phyloP scores from a whole-genome alignment of 768 basidiomycete genomes.

The Amyloporia xantha region DNA sequence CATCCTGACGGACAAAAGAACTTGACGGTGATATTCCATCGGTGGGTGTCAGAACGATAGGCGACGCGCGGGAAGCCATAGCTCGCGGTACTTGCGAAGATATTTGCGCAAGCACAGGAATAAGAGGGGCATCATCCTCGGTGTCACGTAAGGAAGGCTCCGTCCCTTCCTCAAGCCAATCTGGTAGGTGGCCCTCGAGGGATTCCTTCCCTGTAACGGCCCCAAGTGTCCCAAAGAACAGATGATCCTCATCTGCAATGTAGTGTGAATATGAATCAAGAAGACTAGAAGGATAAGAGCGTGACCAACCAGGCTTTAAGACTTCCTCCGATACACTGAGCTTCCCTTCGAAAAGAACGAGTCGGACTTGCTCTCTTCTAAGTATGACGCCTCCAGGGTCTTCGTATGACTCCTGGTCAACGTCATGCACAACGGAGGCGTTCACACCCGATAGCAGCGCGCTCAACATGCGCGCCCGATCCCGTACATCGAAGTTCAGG shows the following conservation, averaged over 20 bases:
- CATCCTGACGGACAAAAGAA: constrained; percentile 25
- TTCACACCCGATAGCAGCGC: too few species aligned
- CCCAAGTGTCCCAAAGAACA: constrained; percentile 60
- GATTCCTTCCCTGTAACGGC: constrained; percentile 53
- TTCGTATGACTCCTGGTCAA: too few species aligned
- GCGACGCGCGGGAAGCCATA: constrained; percentile 27
- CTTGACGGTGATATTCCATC: constrained; percentile 39
- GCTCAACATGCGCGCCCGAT: too few species aligned
- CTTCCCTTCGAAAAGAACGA: too few species aligned
- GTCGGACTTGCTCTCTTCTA: too few species aligned
- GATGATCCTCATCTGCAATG: constrained; percentile 30
- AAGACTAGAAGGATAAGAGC: too few species aligned
- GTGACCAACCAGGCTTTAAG: too few species aligned
- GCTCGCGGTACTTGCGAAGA: constrained; percentile 30
- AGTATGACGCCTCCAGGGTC: too few species aligned
- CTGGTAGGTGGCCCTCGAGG: constrained; percentile 55
- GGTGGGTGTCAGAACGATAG: constrained; percentile 53
- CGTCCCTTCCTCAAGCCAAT: constrained; percentile 86
- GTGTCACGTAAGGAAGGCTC: constrained; percentile 69
- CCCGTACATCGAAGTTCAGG: too few species aligned
- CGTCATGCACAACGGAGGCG: too few species aligned
- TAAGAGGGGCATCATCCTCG: constrained; percentile 42
- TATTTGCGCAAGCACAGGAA: constrained; percentile 26
- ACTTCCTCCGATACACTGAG: too few species aligned
- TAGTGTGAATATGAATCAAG: too few species aligned